These are phyloP conservation scores for Vinca minor DNA, from an alignment of 257 asterid genomes.

Conservation along the genomic window DNA sequence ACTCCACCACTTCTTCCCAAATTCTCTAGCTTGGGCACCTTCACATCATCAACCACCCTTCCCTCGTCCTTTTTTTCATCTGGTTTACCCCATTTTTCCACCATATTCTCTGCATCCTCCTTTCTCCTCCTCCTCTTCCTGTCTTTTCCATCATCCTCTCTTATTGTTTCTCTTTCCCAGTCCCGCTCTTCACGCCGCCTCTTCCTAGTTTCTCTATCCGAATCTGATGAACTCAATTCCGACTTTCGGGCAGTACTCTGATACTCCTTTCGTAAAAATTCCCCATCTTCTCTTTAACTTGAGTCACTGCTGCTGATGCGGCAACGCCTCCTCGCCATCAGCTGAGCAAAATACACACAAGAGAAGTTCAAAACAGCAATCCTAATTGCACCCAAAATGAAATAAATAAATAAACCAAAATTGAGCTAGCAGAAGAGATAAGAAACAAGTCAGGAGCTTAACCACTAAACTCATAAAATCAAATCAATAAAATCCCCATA, in stretches of 20 bases:
- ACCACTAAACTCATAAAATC: too few species aligned
- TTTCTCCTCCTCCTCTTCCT: not conserved
- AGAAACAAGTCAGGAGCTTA: too few species aligned
- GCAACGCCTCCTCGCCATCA: constrained; percentile 1
- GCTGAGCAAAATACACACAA: not conserved
- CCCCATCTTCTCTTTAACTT: not conserved
- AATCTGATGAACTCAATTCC: not conserved
- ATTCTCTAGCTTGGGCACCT: not conserved
- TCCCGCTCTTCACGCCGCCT: not conserved
- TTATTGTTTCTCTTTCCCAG: not conserved
- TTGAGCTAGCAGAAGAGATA: too few species aligned
- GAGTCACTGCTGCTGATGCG: not conserved
- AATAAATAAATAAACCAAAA: too few species aligned
- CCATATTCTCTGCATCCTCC: not conserved
- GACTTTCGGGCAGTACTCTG: too few species aligned
- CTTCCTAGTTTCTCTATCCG: not conserved
- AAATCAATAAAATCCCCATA: too few species aligned
- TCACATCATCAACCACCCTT: not conserved
- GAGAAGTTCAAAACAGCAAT: too few species aligned
- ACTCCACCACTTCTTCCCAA: not conserved
- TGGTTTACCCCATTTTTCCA: not conserved
- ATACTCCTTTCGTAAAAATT: not conserved
- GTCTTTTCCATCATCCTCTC: not conserved
- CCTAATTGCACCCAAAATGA: not conserved
- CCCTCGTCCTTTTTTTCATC: not conserved